A percentile compares a stretch with the other conserved stretches of the same genome.
Evolutionary conservation across 2,329 filamentous ascomycete species (phyloP).

Genomic region (Hymenoscyphus infarciens): DNA sequence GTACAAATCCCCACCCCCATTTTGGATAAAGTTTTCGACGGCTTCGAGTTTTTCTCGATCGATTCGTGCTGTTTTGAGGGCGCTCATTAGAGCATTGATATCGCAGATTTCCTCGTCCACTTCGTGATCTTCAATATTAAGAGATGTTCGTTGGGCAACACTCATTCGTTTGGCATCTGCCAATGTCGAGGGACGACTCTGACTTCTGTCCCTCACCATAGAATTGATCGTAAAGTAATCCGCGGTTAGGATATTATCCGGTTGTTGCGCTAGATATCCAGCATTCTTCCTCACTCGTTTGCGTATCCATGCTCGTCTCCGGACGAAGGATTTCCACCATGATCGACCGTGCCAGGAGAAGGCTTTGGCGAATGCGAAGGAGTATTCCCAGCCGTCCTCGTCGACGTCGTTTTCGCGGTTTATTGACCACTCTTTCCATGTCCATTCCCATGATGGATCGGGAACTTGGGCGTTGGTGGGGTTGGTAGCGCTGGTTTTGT

Average conservation of each 20-base stretch:
- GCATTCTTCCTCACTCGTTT: conserved; percentile 64
- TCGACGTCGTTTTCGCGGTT: conserved; percentile 77
- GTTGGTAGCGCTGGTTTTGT: conserved; percentile 58
- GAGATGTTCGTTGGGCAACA: conserved; percentile 31
- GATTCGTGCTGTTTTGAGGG: conserved; percentile 67
- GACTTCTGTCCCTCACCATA: conserved; percentile 40
- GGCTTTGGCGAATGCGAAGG: conserved; percentile 72
- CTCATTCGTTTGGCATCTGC: conserved; percentile 24
- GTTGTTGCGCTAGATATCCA: conserved; percentile 37
- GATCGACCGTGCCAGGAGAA: conserved; percentile 85
- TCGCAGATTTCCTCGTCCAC: conserved; percentile 54
- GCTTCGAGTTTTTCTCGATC: conserved; percentile 90
- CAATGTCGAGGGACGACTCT: conserved; percentile 37
- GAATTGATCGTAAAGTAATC: conserved; percentile 79
- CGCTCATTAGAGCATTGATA: conserved; percentile 59
- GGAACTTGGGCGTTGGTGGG: conserved; percentile 88
- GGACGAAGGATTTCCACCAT: conserved; percentile 96
- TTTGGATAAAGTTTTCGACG: conserved; percentile 74
- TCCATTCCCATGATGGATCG: conserved; percentile 94
- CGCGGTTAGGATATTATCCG: conserved; percentile 64
- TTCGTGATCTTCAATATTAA: conserved; percentile 40
- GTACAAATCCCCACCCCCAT: conserved; percentile 70
- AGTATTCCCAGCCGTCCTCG: conserved; percentile 94
- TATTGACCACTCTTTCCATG: conserved; percentile 61
- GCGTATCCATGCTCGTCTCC: conserved; percentile 82